These are phyloP conservation scores for Cutaneotrichosporon dermatis DNA, from an alignment of 1,284 basidiomycete genomes.

Conservation along the genomic window DNA sequence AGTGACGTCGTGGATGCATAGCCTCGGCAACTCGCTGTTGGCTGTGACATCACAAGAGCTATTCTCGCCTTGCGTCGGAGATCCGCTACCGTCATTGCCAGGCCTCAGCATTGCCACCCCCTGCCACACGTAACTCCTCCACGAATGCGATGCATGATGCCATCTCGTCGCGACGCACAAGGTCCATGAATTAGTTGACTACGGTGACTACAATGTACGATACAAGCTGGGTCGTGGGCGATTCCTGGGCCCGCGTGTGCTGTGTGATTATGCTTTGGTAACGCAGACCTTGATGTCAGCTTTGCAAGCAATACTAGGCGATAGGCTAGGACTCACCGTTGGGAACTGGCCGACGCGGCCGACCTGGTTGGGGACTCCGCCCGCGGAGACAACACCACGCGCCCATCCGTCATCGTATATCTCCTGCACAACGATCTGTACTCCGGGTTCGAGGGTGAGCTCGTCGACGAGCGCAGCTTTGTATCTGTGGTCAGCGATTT, in stretches of 20 bases:
- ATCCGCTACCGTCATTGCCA: no score
- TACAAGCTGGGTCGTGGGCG: not conserved
- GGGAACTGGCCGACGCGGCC: conserved; percentile 45
- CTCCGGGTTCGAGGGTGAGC: conserved; percentile 43
- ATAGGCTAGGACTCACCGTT: conserved; percentile 27
- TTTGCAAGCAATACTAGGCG: not conserved
- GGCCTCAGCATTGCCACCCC: no score
- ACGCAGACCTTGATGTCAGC: not conserved
- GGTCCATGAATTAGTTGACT: not conserved
- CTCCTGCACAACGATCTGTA: conserved; percentile 39
- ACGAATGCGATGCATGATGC: not conserved
- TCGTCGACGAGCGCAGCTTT: conserved; percentile 43
- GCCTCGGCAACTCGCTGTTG: no score
- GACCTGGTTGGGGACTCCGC: conserved; percentile 22
- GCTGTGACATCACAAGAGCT: no score
- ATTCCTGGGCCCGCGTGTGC: no score
- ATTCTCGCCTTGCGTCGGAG: no score
- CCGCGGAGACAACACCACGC: conserved; percentile 29
- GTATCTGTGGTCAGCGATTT: conserved; percentile 17
- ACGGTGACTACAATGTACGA: not conserved
- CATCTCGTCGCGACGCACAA: not conserved
- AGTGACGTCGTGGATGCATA: no score
- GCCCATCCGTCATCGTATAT: conserved; percentile 49
- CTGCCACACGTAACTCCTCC: not conserved
- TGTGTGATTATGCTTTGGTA: not conserved